Base-by-base conservation (phyloP, 768 basidiomycete genomes). In the Gloeostereum incarnatum region DNA sequence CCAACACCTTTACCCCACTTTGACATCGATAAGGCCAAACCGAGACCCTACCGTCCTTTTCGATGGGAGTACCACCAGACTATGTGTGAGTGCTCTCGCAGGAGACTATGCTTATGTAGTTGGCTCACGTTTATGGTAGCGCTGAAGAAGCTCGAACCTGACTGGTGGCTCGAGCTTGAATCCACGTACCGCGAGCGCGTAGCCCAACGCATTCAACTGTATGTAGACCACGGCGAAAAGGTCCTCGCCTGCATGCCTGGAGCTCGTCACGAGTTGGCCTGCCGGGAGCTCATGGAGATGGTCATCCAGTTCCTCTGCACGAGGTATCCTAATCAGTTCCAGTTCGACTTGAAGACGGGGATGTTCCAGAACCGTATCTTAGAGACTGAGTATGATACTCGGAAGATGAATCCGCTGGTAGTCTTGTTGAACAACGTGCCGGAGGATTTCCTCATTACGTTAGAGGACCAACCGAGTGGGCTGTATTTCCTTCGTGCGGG, bases 91-190 rank as follows among this genome's bases (percentile, higher is more conserved):
- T 47, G n/a, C n/a, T 38, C 11, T 26, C 19, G 21, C 34, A 25
- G 11, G 26, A n/a, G 8, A 20, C 25, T 21, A 5, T 31, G 2
- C 8, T 7, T 14, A 31, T 10, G 5, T 27, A 7, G 7, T 27
- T 41, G 26, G 8, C 19, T n/a, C 13, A 11, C 26, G 6, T 17
- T 30, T 16, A 9, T 35, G 32, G 5, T 24, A 69, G 73, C 71
- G 21, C 46, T 75, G 18, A 63, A 62, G 52, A 60, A 54, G 31
- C 56, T 75, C 45, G 72, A 75, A 35, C 65, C 68, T 3, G 69
- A 75, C 44, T 73, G 63, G 53, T 74, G 71, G 70, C 52, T 75
- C n/a, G 73, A 75, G 40, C 59, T 75, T 11, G 71, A 75, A 44
- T 69, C 67, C 4, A 69, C 70, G 0, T 74, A 75, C 48, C 52